Evolutionary conservation across 2,329 filamentous ascomycete genomes (phyloP).

Genomic region (Penicillium sp.): DNA sequence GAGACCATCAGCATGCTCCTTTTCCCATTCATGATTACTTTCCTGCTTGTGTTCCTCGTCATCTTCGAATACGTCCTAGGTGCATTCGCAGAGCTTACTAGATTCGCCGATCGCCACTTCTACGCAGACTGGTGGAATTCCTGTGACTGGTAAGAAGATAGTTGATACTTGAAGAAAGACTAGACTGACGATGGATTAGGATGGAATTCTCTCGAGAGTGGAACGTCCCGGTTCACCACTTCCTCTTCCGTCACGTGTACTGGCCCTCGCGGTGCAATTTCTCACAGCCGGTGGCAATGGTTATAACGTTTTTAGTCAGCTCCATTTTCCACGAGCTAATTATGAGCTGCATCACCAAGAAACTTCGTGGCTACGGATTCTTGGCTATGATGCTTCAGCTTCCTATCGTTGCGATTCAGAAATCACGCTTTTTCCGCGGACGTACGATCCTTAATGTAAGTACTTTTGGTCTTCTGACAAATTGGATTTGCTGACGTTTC

Average conservation of each 20-base stretch:
- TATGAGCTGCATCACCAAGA: constrained; percentile 98
- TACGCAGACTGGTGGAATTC: constrained; percentile 76
- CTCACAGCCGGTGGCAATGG: constrained; percentile 74
- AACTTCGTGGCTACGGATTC: constrained; percentile 91
- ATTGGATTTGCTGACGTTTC: neutral
- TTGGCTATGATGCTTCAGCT: constrained; percentile 95
- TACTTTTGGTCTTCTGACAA: neutral
- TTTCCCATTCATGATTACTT: constrained; percentile 96
- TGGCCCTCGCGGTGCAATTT: constrained; percentile 75
- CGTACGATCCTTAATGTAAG: constrained; percentile 72
- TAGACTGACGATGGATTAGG: constrained; percentile 50
- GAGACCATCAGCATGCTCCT: constrained; percentile 90
- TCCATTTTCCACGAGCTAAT: constrained; percentile 91
- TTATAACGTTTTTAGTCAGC: constrained; percentile 89
- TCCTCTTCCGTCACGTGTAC: constrained; percentile 93
- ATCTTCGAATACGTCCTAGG: constrained; percentile 98
- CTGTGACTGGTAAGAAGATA: constrained; percentile 47
- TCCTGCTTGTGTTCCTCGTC: constrained; percentile 92
- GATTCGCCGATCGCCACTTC: constrained; percentile 92
- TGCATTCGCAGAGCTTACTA: constrained; percentile 90
- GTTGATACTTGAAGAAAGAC: neutral
- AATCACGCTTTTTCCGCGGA: constrained; percentile 73
- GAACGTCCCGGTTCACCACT: constrained; percentile 97
- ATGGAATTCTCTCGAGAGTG: constrained; percentile 95
- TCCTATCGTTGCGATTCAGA: constrained; percentile 89